These are phyloP conservation scores for Chaetoceros tenuissimus DNA, from an alignment of 108 stramenopile genomes.

Conservation along the genomic window DNA sequence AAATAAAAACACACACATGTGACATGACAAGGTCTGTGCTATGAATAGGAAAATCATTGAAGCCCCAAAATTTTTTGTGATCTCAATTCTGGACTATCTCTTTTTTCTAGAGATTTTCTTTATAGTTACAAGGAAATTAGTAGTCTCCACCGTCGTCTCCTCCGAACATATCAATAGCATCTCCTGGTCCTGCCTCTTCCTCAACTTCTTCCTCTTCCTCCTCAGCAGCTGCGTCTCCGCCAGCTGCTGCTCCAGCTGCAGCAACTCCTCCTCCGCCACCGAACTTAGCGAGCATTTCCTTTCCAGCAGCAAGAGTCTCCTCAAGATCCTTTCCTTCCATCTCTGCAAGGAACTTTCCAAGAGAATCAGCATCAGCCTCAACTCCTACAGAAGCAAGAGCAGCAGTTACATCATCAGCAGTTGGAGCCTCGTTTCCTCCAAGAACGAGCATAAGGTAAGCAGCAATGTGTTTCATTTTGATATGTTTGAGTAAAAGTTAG, in stretches of 20 bases:
- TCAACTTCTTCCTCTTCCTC: conserved; percentile 39
- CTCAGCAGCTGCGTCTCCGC: conserved; percentile 40
- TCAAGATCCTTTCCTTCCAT: conserved; percentile 93
- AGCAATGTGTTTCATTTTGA: conserved; percentile 94
- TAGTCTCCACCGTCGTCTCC: conserved; percentile 69
- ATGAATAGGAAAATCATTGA: too few species aligned
- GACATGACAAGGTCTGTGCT: too few species aligned
- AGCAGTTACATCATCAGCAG: conserved; percentile 88
- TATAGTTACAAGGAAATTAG: conserved; percentile 17
- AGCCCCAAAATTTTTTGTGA: too few species aligned
- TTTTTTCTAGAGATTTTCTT: too few species aligned
- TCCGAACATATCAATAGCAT: conserved; percentile 64
- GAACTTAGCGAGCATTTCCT: conserved; percentile 81
- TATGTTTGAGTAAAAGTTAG: neutral
- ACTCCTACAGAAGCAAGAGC: conserved; percentile 86
- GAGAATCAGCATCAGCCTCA: conserved; percentile 70
- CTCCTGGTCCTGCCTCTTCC: conserved; percentile 45
- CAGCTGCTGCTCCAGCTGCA: conserved; percentile 56
- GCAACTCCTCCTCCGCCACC: conserved; percentile 92
- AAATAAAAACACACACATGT: too few species aligned
- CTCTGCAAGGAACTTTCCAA: conserved; percentile 63
- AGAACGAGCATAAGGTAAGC: conserved; percentile 91
- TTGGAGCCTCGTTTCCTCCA: conserved; percentile 90
- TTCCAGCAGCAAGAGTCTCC: conserved; percentile 81
- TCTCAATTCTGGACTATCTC: too few species aligned